Evolutionary conservation across 352 stramenopile genomes (phyloP).

Genomic region (Phytopythium kandeliae): DNA sequence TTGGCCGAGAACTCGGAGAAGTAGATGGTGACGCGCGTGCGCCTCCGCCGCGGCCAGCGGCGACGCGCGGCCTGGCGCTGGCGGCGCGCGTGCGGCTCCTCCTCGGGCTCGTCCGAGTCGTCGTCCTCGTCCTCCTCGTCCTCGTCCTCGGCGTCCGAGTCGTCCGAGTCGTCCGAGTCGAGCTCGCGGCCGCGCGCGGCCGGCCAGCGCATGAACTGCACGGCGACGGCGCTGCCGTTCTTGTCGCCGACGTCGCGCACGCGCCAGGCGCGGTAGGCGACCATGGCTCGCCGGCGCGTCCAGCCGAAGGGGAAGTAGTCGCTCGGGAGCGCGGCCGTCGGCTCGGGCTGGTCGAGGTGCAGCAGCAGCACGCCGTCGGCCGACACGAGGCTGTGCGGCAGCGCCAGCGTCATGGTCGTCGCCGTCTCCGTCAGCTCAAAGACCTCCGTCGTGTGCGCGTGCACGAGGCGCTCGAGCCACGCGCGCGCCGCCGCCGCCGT

Average conservation of each 20-base stretch:
- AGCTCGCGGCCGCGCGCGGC: slow-evolving; percentile 12
- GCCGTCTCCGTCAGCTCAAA: slow-evolving; percentile 57
- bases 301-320: slow-evolving; percentile 61
- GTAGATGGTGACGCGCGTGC: slow-evolving; percentile 59
- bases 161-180: slow-evolving; percentile 28
- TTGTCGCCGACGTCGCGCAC: slow-evolving; percentile 40
- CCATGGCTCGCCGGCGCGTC: slow-evolving; percentile 37
- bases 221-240: slow-evolving; percentile 38
- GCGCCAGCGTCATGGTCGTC: slow-evolving; percentile 47
- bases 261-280: slow-evolving; percentile 65
- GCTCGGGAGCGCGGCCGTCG: slow-evolving; percentile 32
- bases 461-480: slow-evolving; percentile 52
- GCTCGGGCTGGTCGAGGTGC: slow-evolving; percentile 37
- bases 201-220: slow-evolving; percentile 69
- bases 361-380: slow-evolving; percentile 39
- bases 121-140: slow-evolving; percentile 19
- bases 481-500: slow-evolving; percentile 24
- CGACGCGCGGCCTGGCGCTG: slow-evolving; percentile 13
- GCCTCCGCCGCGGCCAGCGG: slow-evolving; percentile 13
- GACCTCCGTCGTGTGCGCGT: slow-evolving; percentile 42
- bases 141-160: slow-evolving; percentile 36
- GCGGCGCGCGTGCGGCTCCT: slow-evolving; percentile 30
- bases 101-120: slow-evolving; percentile 38
- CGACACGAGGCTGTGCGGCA: slow-evolving; percentile 58
- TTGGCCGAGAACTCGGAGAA: slow-evolving; percentile 47